Base-by-base conservation (phyloP, 2,329 filamentous ascomycete species). In the Grosmannia clavigera region DNA sequence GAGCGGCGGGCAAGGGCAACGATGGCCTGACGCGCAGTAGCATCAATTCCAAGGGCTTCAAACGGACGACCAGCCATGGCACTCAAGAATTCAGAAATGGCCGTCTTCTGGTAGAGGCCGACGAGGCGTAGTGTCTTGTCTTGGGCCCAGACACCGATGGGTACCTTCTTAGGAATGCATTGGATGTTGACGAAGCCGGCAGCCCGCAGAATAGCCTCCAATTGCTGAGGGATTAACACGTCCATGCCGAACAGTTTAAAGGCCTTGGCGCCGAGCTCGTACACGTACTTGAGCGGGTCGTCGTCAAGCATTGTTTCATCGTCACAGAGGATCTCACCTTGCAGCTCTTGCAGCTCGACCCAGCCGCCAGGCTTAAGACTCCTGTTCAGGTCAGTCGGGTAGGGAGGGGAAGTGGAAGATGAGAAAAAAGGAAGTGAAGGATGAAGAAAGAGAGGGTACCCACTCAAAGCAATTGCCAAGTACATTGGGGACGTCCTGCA, bases 321-420 rank as follows among this genome's bases (percentile, higher is more conserved):
- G 61, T 70, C 68, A 60, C 65, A 67, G 35, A 29, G 31, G 10
- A 65, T 59, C 19, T 59, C 10, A n/a, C 55, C 58, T 27, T 61
- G 74, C 71, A 64, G 75, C 64, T 82, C 80, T 63, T 81, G 78
- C 2, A 76, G 76, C 66, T 82, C 80, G 57, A 81, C 72, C 72
- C 76, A 82, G 50, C 79, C 79, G 33, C 79, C 79, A 0, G 79
- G 79, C 5, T 70, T 68, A 1, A 82, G 70, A 48, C 58, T 60
- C 46, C 58, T 76, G 71, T 25, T 72, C 33, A 16, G 48, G 29
- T 11, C 73, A 50, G 29, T 11, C 73, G 38, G 29, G 5, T 1
- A 11, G 5, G 9, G 7, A 11, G 57, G 16, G n/a, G 16, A 27
- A 22, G n/a, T 11, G 25, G 9, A 33, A 50, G 22, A 46, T 43